Base-by-base conservation (phyloP, 2,329 filamentous ascomycete genomes). In the Fusarium miscanthi region DNA sequence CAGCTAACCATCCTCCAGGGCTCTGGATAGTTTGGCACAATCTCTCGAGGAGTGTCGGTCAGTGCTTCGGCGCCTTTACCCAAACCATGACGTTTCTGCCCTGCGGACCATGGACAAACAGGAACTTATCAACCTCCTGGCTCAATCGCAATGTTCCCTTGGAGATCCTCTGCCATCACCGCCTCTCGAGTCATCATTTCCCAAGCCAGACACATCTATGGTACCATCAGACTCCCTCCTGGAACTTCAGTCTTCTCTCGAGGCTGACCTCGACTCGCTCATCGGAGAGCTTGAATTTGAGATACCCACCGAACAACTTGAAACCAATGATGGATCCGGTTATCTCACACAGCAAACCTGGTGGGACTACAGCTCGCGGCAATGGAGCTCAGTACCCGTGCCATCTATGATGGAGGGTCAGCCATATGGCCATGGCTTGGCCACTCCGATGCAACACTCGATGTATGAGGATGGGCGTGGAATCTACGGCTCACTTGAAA, bases 11-110 rank as follows among this genome's bases (percentile, higher is more conserved):
- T 43, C 41, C n/a, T 30, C 30, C 52, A 87, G 84, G 76, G 89
- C 88, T 10, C 85, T 90, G 48, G 89, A 92, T 76, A 88, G 90
- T 42, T 81, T 91, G 25, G 91, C 90, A 48, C 90, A 91, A 61
- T 89, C 86, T 27, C 79, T 91, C 80, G 92, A 90, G 76, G 90
- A 92, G 78, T 92, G 90, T 77, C 87, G 71, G 9, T 73, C 71
- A 54, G 63, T 73, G 19, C 71, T 73, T 51, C 58, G 71, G 75
- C 86, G 87, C 56, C 82, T 93, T 13, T 92, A 90, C 78, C 91
- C 91, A 30, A 85, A 82, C 73, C 86, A 85, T 70, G 87, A 87
- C 67, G 82, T 84, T 70, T 88, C 84, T 74, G 84, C 82, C 62
- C 84, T 87, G 66, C 85, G 85, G 54, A 85, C 84, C 59, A 80